A percentile compares a stretch with the other conserved stretches of the same genome.
Evolutionary conservation across 164 flowering plant genomes (phyloP).

Genomic region (Vitis riparia): DNA sequence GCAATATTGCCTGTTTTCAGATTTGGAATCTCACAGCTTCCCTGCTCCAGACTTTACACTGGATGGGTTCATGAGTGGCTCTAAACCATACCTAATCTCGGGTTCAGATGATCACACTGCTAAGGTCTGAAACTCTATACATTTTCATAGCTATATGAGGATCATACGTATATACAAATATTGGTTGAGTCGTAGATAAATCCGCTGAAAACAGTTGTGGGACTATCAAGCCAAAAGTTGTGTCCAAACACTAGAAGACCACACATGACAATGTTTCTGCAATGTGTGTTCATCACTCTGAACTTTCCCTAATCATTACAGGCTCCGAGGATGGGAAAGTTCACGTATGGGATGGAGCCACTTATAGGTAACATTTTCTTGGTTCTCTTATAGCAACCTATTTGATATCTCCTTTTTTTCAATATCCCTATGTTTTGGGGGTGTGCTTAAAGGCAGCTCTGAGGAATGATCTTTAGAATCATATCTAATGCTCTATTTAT

Average conservation of each 20-base stretch:
- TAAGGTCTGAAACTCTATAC: constrained; percentile 23
- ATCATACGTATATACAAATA: not conserved
- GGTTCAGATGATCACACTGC: constrained; percentile 54
- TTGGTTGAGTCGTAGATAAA: not conserved
- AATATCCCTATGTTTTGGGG: no score
- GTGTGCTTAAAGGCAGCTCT: no score
- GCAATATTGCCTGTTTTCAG: constrained; percentile 9
- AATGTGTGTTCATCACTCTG: constrained; percentile 43
- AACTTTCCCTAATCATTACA: constrained; percentile 42
- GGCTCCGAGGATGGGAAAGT: constrained; percentile 49
- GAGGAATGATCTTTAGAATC: no score
- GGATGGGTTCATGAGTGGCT: constrained; percentile 46
- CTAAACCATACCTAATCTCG: constrained; percentile 37
- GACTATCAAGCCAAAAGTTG: constrained; percentile 37
- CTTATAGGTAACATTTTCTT: constrained; percentile 27
- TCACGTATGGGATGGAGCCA: constrained; percentile 41
- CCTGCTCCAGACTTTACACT: constrained; percentile 40
- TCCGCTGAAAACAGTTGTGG: constrained; percentile 32
- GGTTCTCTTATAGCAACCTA: not conserved
- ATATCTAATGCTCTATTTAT: no score
- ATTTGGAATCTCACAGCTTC: constrained; percentile 41
- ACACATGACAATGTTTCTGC: constrained; percentile 46
- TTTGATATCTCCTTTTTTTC: no score
- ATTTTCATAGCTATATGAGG: not conserved
- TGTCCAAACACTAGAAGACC: constrained; percentile 43